A percentile compares a stretch with the other conserved stretches of the same genome.
phyloP scores from a whole-genome alignment of 2,329 filamentous ascomycete species.

The Lithohypha guttulata region DNA sequence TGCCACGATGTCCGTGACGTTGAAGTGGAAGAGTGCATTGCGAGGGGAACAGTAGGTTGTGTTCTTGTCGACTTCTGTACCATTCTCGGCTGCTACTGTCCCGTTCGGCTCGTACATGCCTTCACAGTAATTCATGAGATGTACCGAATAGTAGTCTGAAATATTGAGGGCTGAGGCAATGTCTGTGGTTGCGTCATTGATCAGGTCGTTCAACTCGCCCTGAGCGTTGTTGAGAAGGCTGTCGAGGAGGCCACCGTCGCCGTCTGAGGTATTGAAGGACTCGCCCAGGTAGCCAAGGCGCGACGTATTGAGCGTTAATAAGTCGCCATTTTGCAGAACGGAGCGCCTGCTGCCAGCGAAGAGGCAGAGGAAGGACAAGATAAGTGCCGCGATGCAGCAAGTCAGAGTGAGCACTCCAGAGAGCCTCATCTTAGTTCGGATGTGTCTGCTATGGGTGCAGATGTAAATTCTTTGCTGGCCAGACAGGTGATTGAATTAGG shows the following conservation, averaged over 20 bases:
- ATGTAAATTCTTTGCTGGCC: too few relatives aligned
- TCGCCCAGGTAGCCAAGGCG: slow-evolving; percentile 35
- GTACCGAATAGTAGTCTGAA: slow-evolving; percentile 51
- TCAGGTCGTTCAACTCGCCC: slow-evolving; percentile 29
- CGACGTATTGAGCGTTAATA: slow-evolving; percentile 51
- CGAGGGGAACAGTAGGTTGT: slow-evolving; percentile 45
- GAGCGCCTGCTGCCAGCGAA: slow-evolving; percentile 48
- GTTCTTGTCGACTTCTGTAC: slow-evolving; percentile 36
- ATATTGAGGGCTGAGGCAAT: slow-evolving; percentile 42
- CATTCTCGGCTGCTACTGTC: slow-evolving; percentile 16
- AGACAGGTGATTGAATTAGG: too few relatives aligned
- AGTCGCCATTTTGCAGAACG: slow-evolving; percentile 47
- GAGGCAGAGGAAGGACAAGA: slow-evolving; percentile 49
- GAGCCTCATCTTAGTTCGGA: slow-evolving; percentile 34
- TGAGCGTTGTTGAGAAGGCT: slow-evolving; percentile 32
- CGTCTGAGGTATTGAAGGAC: slow-evolving; percentile 24
- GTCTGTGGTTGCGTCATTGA: slow-evolving; percentile 29
- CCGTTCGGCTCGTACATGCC: slow-evolving; percentile 29
- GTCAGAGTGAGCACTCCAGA: slow-evolving; percentile 40
- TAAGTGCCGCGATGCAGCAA: slow-evolving; percentile 43
- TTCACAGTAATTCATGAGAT: slow-evolving; percentile 51
- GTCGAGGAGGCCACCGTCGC: slow-evolving; percentile 26
- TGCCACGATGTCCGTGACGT: slow-evolving; percentile 42
- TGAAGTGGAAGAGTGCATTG: slow-evolving; percentile 46
- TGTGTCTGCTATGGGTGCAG: too few relatives aligned